Evolutionary conservation across 2,329 filamentous ascomycete genomes (phyloP), one percentile per base, ranked within the genome.

Genomic region (Pestalotiopsis sp.): DNA sequence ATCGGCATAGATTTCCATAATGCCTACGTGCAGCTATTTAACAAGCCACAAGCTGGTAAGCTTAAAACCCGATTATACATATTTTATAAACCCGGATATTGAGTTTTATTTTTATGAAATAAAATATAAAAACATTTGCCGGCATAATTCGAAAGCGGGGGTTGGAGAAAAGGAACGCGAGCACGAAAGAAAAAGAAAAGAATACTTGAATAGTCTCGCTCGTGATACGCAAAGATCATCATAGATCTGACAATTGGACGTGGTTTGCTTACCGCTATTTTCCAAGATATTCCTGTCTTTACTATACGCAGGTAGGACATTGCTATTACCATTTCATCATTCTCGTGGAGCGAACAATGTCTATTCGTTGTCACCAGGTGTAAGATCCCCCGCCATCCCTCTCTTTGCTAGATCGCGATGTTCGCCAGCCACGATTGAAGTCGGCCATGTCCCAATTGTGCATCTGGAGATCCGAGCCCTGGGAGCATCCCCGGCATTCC

Each of bases 401-500:
- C 44, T 52, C 44, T 52, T 52, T 52, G 44, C 44, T n/a, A 20
- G 44, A 52, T 38, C 14, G 24, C 70, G 68, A 71, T 3, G 67
- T 69, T 38, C 70, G 62, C 13, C 71, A 62, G 56, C 69, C 70
- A 40, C 65, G 61, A 3, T 67, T 60, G 39, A 71, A 68, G 17
- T 70, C 70, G 6, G 63, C 59, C 61, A 71, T 68, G 26, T 71
- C 65, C 20, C 71, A 40, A 64, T 69, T 26, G 24, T 67, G 60
- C 67, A 70, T 70, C 22, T 64, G 62, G 4, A 30, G 26, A 48
- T 72, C 68, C 22, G 68, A 67, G 13, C 44, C 26, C 44, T 68
- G 56, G 14, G 65, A 40, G 48, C 69, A 73, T 13, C 66, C 59
- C 39, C 62, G 20, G 56, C 72, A 72, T 66, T 72, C 70, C 35